Evolutionary conservation across 2,329 filamentous ascomycete species (phyloP).

Genomic region (Ophiognomonia clavigignenti-juglandacearum): DNA sequence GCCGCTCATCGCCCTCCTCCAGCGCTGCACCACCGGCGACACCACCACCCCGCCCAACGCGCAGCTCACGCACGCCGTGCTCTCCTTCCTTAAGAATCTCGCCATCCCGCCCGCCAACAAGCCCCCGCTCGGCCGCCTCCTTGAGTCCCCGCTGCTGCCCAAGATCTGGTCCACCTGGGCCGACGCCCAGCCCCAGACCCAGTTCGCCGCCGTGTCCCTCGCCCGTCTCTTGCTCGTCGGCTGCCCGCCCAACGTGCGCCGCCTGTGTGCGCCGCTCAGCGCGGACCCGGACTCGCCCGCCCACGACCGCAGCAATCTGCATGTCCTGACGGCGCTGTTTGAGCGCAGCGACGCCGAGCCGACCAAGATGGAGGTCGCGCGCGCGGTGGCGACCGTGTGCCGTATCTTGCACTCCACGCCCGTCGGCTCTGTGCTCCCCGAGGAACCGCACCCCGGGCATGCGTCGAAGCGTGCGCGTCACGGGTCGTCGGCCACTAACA

Average conservation of each 20-base stretch:
- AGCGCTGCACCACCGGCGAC: conserved; percentile 27
- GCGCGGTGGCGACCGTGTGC: conserved; percentile 48
- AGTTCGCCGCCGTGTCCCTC: conserved; percentile 56
- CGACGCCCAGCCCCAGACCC: conserved; percentile 48
- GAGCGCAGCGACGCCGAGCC: conserved; percentile 45
- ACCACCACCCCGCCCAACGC: conserved; percentile 16
- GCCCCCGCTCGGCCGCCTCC: conserved; percentile 40
- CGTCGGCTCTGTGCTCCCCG: conserved; percentile 26
- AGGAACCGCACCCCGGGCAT: conserved; percentile 21
- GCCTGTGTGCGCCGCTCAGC: conserved; percentile 38
- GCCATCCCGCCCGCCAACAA: conserved; percentile 55
- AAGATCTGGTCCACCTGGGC: conserved; percentile 45
- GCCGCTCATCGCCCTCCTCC: conserved; percentile 41
- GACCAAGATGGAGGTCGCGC: conserved; percentile 55
- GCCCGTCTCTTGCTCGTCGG: conserved; percentile 51
- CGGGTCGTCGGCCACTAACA: neutral
- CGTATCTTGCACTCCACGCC: conserved; percentile 46
- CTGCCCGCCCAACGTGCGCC: conserved; percentile 46
- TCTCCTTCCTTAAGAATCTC: conserved; percentile 62
- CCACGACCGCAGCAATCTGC: conserved; percentile 29
- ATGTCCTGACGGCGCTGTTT: conserved; percentile 35
- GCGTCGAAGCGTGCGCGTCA: conserved; percentile 4
- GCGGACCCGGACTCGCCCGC: conserved; percentile 31
- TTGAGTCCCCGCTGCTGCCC: conserved; percentile 42
- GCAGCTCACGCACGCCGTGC: conserved; percentile 51